These are phyloP conservation scores for Corymbia citriodora DNA, from an alignment of 441 rosid species.

Conservation along the genomic window DNA sequence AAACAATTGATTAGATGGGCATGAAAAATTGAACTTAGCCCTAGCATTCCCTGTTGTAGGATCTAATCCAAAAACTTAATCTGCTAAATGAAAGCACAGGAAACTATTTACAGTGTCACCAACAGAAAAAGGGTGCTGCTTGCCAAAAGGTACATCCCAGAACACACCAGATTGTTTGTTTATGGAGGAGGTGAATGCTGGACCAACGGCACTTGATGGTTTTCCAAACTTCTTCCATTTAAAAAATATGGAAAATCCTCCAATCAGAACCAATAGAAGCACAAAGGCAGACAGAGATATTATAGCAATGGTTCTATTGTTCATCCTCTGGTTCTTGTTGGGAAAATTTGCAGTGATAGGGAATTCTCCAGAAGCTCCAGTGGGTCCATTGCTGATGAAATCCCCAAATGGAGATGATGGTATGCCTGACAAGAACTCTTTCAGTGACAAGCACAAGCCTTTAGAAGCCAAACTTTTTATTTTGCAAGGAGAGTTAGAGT, in stretches of 20 bases:
- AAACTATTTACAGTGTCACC: not conserved
- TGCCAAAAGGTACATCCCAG: not conserved
- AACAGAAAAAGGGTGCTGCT: not conserved
- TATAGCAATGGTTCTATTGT: slow-evolving; percentile 58
- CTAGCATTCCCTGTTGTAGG: not conserved
- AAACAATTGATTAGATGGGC: not conserved
- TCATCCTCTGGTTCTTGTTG: slow-evolving; percentile 66
- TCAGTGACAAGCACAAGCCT: slow-evolving; percentile 11
- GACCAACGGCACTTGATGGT: slow-evolving; percentile 84
- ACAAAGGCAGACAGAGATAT: slow-evolving; percentile 80
- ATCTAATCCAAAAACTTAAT: not conserved
- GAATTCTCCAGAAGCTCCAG: slow-evolving; percentile 56
- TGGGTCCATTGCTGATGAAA: slow-evolving; percentile 52
- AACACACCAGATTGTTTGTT: slow-evolving; percentile 84
- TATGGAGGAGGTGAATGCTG: slow-evolving; percentile 51
- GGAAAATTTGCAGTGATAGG: slow-evolving; percentile 62
- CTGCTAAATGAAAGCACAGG: not conserved
- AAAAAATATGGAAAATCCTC: slow-evolving; percentile 51
- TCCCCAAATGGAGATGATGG: slow-evolving; percentile 63
- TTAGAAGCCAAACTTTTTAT: slow-evolving; percentile 2
- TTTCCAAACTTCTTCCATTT: slow-evolving; percentile 81
- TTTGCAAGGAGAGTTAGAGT: slow-evolving; percentile 4
- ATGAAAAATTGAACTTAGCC: not conserved
- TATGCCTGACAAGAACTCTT: slow-evolving; percentile 43
- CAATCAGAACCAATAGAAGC: slow-evolving; percentile 61